These are phyloP conservation scores for Plasmodium fragile DNA, from an alignment of 169 alveolate genomes.

Conservation along the genomic window DNA sequence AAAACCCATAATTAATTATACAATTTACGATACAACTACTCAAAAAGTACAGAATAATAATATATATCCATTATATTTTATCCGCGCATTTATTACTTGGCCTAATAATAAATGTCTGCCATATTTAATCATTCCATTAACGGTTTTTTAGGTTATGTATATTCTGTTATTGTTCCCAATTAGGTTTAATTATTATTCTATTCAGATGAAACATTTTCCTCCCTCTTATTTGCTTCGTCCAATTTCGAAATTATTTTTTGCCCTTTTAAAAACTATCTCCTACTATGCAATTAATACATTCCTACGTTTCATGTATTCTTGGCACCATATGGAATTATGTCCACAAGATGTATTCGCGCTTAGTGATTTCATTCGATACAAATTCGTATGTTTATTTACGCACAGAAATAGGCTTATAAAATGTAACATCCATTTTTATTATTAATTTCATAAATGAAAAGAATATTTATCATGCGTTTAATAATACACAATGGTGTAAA, in stretches of 20 bases:
- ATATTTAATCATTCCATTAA: background rate
- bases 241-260: background rate
- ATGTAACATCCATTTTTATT: background rate
- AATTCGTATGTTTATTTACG: background rate
- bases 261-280: background rate
- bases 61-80: background rate
- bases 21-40: background rate
- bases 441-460: background rate
- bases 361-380: background rate
- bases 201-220: background rate
- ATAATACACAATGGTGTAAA: background rate
- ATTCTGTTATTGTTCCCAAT: background rate
- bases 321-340: background rate
- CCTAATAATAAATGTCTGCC: background rate
- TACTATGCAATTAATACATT: background rate
- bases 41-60: background rate
- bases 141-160: background rate
- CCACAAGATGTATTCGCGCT: background rate
- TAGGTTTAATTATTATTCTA: background rate
- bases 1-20: background rate
- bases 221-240: background rate
- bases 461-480: background rate
- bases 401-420: background rate
- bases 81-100: background rate
- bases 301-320: background rate